Evolutionary conservation across 305 asterid genomes (phyloP), one percentile per base, ranked within the genome.

Genomic region (Fraxinus platypoda): DNA sequence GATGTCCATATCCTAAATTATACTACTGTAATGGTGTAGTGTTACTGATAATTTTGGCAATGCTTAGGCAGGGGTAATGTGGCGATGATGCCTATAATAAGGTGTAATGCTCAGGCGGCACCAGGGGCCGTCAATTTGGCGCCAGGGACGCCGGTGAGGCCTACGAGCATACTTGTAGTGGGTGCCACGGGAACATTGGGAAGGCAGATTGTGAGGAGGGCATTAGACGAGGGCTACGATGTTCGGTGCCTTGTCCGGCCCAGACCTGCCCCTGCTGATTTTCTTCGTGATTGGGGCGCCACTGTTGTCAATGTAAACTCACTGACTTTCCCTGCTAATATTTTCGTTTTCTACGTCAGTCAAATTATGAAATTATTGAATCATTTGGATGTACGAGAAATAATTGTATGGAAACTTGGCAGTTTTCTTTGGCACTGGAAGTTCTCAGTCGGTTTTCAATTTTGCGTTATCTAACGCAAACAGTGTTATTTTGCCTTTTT

Each of bases 151-250:
- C 98, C 99, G 9, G 93, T 94, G 30, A 85, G 98, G 84, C 92
- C 95, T 2, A 95, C 99, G 46, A 95, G 97, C 81, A 90, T 95
- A 77, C 91, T 94, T 37, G 97, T 95, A 26, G 99, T 94, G 13
- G 99, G 99, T 4, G 97, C 98, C 2, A 95, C 99, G 3, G 99
- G 98, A 49, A 95, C 99, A 7, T 83, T 95, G 91, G 99, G 99
- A 33, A 89, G 99, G 79, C 99, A 95, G 85, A 82, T 95, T 28
- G 99, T 95, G 89, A 89, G 98, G 91, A 88, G 97, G 85, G 99
- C 98, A 0, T 84, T 95, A 66, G 99, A 95, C 54, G 99, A 95
- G 86, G 99, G 99, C 0, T 95, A 95, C 75, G 99, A 94, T 49
- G 99, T 95, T n/a, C 80, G 97, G 87, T 95, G 99, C 91, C 95